Base-by-base conservation (phyloP, 192 early-diverging fungal species). In the Gryganskiella cystojenkinii region DNA sequence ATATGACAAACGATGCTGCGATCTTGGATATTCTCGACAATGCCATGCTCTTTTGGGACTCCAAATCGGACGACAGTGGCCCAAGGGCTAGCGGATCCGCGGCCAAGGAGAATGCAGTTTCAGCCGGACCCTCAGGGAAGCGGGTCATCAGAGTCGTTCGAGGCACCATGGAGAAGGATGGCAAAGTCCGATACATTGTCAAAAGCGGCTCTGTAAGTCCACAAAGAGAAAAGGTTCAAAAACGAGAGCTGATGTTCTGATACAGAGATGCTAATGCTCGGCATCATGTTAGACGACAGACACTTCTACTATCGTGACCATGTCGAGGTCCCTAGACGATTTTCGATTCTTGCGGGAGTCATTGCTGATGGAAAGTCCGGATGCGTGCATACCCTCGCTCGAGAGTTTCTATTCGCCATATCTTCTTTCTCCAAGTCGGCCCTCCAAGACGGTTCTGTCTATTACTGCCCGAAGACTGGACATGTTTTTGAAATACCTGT, bases 281-380 rank as follows among this genome's bases (percentile, higher is more conserved):
- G 33, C 34, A 34, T 66, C 19, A 10, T 20, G 9, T 25, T 43
- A 84, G 79, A 61, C 59, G 0, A 59, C 49, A 7, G 67, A 71
- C 46, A 55, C 47, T 22, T 50, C 61, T 14, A 71, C 64, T 20
- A 80, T 84, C 52, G 63, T 58, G 22, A 82, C 82, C 3, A 81
- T 86, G 61, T 68, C 70, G 17, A 37, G 85, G 56, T 72, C 71
- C n/a, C 28, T 82, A 37, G 73, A 86, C 27, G 85, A 86, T 37
- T 86, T 86, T 64, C 33, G 65, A 24, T 82, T 84, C 22, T 28
- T 86, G 20, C 61, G 79, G 2, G 68, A 81, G 34, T 64, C 80
- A 22, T 28, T 86, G 53, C 24, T 82, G 1, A 37, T 81, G 3
- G 85, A 86, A 54, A 28, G 63, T 11, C 82, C 85, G 1, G 85